phyloP scores from a whole-genome alignment of 495 filamentous ascomycete species.

The Penicillium ochrochloron region DNA sequence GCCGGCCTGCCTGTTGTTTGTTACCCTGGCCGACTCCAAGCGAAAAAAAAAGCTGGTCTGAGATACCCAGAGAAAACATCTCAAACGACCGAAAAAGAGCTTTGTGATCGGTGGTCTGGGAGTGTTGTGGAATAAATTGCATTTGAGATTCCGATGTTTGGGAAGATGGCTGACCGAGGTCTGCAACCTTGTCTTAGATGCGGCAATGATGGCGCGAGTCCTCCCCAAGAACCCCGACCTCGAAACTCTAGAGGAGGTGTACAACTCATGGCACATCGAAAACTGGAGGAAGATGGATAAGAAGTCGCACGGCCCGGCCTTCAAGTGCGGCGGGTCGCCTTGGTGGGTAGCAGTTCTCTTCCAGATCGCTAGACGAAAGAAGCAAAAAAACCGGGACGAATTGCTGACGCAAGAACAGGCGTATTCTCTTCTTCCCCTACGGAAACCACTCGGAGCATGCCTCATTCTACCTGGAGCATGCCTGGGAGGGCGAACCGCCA shows the following conservation, averaged over 20 bases:
- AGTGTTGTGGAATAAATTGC: background rate
- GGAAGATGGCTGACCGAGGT: slow-evolving; percentile 27
- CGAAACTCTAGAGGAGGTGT: slow-evolving; percentile 69
- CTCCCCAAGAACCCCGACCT: slow-evolving; percentile 75
- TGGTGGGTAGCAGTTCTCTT: slow-evolving; percentile 63
- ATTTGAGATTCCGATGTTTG: background rate
- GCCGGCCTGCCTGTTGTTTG: background rate
- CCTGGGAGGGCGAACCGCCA: slow-evolving; percentile 71
- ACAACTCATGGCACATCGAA: slow-evolving; percentile 84
- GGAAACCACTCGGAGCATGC: slow-evolving; percentile 91
- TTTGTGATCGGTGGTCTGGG: background rate
- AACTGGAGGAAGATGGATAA: slow-evolving; percentile 73
- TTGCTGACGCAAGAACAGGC: slow-evolving; percentile 57
- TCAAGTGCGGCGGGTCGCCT: slow-evolving; percentile 83
- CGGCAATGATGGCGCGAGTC: slow-evolving; percentile 80
- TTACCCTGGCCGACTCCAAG: background rate
- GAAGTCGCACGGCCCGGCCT: slow-evolving; percentile 85
- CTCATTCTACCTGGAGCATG: slow-evolving; percentile 97
- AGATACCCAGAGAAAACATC: background rate
- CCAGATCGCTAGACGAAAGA: background rate
- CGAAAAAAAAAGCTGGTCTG: slow-evolving; percentile 1
- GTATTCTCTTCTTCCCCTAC: slow-evolving; percentile 91
- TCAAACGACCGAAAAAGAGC: background rate
- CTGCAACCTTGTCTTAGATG: slow-evolving; percentile 56
- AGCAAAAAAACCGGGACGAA: background rate